Conservation (phyloP, 306 rosid species). For the Datisca glomerata region DNA sequence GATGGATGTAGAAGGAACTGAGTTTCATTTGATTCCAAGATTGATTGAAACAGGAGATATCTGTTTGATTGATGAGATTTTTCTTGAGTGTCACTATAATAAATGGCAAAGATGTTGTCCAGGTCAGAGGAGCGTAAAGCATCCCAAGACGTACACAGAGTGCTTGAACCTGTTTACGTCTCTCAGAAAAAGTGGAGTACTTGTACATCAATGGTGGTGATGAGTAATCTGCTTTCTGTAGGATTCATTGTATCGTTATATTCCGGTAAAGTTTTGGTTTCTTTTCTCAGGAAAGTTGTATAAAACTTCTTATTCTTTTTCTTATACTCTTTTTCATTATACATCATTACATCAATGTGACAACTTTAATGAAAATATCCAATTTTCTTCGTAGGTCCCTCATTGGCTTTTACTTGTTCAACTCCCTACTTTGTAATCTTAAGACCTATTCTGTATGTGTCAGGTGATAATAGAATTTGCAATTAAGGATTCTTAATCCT, state of each 20-base stretch:
- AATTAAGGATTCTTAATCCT: too few relatives aligned
- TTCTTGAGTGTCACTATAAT: slow-evolving; percentile 82
- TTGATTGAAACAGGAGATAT: slow-evolving; percentile 74
- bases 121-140: slow-evolving; percentile 70
- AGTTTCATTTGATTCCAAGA: slow-evolving; percentile 67
- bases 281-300: slow-evolving; percentile 9
- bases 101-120: slow-evolving; percentile 92
- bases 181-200: slow-evolving; percentile 72
- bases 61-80: slow-evolving; percentile 73
- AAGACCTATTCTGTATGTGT: too few relatives aligned
- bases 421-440: too few relatives aligned
- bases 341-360: too few relatives aligned
- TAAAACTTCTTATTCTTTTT: not conserved
- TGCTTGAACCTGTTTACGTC: slow-evolving; percentile 64
- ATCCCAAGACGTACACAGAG: slow-evolving; percentile 57
- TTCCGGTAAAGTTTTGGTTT: too few relatives aligned
- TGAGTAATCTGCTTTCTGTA: slow-evolving; percentile 10
- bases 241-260: too few relatives aligned
- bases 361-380: too few relatives aligned
- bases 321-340: too few relatives aligned
- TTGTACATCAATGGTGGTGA: slow-evolving; percentile 93
- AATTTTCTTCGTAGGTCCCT: too few relatives aligned
- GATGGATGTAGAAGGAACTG: slow-evolving; percentile 92
- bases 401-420: too few relatives aligned
- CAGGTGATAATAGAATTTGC: too few relatives aligned